Evolutionary conservation across 2,329 filamentous ascomycete genomes (phyloP).

Genomic region (Hymenoscyphus salicellus): DNA sequence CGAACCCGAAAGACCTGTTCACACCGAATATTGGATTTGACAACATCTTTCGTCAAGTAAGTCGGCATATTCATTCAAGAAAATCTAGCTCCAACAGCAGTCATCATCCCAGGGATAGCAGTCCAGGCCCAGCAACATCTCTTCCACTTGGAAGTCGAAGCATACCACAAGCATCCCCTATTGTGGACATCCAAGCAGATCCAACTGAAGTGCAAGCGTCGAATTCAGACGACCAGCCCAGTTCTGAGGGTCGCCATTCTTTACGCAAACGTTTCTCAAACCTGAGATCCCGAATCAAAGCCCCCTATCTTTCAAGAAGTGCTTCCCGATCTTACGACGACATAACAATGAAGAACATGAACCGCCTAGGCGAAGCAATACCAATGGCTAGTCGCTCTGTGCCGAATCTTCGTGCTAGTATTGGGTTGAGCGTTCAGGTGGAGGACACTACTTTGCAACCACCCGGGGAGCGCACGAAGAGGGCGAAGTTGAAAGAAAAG

Average conservation of each 20-base stretch:
- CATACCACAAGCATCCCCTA: conserved; percentile 1
- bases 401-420: conserved; percentile 22
- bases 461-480: conserved; percentile 19
- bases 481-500: conserved; percentile 27
- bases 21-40: conserved; percentile 31
- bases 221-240: conserved; percentile 37
- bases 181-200: conserved; percentile 15
- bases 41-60: conserved; percentile 33
- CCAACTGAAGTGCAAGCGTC: conserved; percentile 36
- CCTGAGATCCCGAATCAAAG: conserved; percentile 28
- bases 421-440: conserved; percentile 13
- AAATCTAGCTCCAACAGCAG: conserved; percentile 26
- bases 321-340: conserved; percentile 33
- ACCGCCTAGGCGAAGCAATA: conserved; percentile 9
- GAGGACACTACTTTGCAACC: conserved; percentile 20
- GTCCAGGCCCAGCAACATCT: conserved; percentile 7
- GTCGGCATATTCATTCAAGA: conserved; percentile 29
- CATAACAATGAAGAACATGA: conserved; percentile 27
- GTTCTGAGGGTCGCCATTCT: conserved; percentile 19
- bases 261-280: conserved; percentile 32
- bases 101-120: conserved; percentile 11
- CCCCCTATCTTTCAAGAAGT: conserved; percentile 26
- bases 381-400: conserved; percentile 22
- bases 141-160: not conserved
- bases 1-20: conserved; percentile 34